Conservation (phyloP, 2,329 filamentous ascomycete genomes). For the Diaporthe eres region DNA sequence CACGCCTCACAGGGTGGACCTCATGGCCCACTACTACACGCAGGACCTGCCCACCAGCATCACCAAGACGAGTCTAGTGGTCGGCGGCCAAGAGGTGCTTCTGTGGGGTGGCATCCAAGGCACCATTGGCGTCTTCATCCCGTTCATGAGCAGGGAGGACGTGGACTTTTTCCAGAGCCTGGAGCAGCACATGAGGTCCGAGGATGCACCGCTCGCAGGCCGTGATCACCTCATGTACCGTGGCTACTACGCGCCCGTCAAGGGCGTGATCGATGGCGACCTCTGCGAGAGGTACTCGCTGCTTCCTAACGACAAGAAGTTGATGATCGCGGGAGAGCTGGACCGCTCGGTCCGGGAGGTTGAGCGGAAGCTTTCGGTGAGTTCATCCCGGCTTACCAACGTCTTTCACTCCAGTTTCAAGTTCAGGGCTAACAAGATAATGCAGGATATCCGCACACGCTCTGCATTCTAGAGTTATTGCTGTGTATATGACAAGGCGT, state of each 20-base stretch:
- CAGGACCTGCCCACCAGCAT: conserved; percentile 95
- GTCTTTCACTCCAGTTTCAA: conserved; percentile 38
- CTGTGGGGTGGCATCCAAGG: conserved; percentile 96
- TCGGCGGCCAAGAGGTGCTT: conserved; percentile 91
- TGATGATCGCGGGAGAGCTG: conserved; percentile 93
- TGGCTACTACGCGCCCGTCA: conserved; percentile 95
- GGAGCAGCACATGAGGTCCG: conserved; percentile 87
- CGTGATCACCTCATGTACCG: conserved; percentile 96
- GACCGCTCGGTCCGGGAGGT: conserved; percentile 94
- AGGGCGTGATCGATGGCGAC: conserved; percentile 97
- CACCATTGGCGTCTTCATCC: conserved; percentile 92
- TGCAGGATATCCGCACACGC: conserved; percentile 69
- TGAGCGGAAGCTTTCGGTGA: conserved; percentile 90
- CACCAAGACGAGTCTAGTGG: conserved; percentile 89
- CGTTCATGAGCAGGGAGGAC: conserved; percentile 92
- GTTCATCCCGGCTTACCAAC: conserved; percentile 44
- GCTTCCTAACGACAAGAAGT: conserved; percentile 89
- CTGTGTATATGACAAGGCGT: conserved; percentile 34
- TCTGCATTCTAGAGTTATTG: conserved; percentile 66
- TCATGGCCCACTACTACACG: conserved; percentile 90
- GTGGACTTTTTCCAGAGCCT: conserved; percentile 98
- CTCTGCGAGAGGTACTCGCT: conserved; percentile 92
- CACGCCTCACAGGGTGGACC: conserved; percentile 84
- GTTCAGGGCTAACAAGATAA: conserved; percentile 41
- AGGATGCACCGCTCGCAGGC: conserved; percentile 90